Evolutionary conservation across 1,139 yeast genomes (phyloP), one percentile per base, ranked within the genome.

Genomic region (Dujonia santamariae): DNA sequence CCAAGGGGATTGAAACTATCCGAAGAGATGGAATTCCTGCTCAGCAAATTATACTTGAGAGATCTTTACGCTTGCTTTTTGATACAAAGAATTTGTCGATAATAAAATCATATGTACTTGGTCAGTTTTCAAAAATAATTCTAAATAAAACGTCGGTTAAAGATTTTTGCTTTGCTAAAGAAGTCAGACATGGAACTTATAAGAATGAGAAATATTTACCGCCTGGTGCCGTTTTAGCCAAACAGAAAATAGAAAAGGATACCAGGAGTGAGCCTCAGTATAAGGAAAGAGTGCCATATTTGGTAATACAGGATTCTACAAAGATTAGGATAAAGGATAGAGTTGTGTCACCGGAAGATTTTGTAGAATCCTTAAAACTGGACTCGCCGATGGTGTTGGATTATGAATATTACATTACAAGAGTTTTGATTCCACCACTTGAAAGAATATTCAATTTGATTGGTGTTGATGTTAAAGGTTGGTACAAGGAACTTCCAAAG

Each of bases 11-110:
- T 13, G 98, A 92, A 54, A 92, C 97, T 0, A 85, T 92, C 0
- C 59, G 98, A 41, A 65, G 98, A 44, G 98, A 92, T 57, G 97
- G 97, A 0, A 84, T 90, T 13, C 95, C 95, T 0, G 96, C 96
- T 0, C 95, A 85, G 46, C 95, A 78, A 56, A 83, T 83, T 48
- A 79, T 92, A 27, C 80, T 86, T 18, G 95, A 86, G 42, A 75
- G 76, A 41, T 62, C 85, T 0, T 58, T 92, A 7, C 63, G 83
- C 27, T 66, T 79, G 1, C 58, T 92, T 4, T 92, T 92, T 53
- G 83, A 82, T 16, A 77, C 90, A 0, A 63, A 70, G 26, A 88
- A 92, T 51, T 53, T 92, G 12, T 80, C 96, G 0, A 41, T 54
- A 27, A 85, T 90, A 4, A 88, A 88, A 49, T 42, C 51, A 2